Conservation (phyloP, 768 basidiomycete species). For the Amyloporia xantha region DNA sequence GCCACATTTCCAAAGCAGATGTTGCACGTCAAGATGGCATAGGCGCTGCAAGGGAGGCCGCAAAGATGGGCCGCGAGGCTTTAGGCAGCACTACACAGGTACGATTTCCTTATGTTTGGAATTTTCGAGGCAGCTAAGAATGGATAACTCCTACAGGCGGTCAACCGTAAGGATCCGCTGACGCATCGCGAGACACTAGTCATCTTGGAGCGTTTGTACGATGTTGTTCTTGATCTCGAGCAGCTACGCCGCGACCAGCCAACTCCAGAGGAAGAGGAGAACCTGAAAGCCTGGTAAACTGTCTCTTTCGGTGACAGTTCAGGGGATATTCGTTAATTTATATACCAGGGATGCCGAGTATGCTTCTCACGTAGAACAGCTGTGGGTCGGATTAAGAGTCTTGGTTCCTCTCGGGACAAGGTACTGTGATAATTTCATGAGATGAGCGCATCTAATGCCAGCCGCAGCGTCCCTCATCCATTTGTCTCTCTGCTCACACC, state of each 20-base stretch:
- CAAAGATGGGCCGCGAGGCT: slow-evolving; percentile 69
- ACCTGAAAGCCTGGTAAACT: slow-evolving; percentile 39
- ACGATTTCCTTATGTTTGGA: neutral
- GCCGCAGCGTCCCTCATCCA: slow-evolving; percentile 89
- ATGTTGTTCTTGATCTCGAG: slow-evolving; percentile 76
- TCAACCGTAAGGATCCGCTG: slow-evolving; percentile 66
- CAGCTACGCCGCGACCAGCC: slow-evolving; percentile 80
- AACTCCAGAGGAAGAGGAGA: slow-evolving; percentile 48
- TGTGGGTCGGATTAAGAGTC: slow-evolving; percentile 83
- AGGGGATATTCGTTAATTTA: neutral
- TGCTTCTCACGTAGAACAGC: slow-evolving; percentile 49
- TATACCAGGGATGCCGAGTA: slow-evolving; percentile 51
- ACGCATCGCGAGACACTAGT: slow-evolving; percentile 71
- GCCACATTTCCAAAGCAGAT: slow-evolving; percentile 50
- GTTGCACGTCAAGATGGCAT: slow-evolving; percentile 32
- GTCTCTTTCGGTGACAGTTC: neutral
- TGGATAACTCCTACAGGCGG: slow-evolving; percentile 31
- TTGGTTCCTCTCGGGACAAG: slow-evolving; percentile 91
- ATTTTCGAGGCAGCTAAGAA: neutral
- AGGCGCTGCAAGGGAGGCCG: slow-evolving; percentile 66
- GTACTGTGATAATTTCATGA: too few relatives aligned
- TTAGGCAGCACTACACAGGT: slow-evolving; percentile 56
- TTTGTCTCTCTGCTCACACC: slow-evolving; percentile 88
- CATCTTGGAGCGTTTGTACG: slow-evolving; percentile 81
- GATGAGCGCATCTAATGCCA: too few relatives aligned